Evolutionary conservation across 2,329 filamentous ascomycete genomes (phyloP).

Genomic region (Aspergillus calidoustus): DNA sequence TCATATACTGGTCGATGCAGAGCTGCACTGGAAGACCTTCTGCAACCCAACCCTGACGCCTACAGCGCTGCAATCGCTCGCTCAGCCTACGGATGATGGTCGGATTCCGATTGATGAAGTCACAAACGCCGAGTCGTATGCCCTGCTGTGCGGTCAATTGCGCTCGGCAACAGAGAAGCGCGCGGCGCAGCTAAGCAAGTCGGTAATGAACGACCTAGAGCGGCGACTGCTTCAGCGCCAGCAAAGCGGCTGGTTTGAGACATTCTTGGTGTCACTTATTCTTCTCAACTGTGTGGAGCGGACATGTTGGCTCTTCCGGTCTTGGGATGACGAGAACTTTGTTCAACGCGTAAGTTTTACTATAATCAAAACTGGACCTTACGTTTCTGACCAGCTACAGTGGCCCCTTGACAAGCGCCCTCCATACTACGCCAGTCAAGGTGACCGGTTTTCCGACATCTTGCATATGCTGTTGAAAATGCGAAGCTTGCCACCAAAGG

Average conservation of each 20-base stretch:
- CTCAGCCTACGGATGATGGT: constrained; percentile 45
- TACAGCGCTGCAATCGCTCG: constrained; percentile 41
- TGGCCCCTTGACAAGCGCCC: constrained; percentile 62
- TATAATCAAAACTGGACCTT: not conserved
- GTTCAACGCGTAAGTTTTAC: constrained; percentile 37
- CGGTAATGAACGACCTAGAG: constrained; percentile 64
- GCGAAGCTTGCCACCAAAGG: constrained; percentile 54
- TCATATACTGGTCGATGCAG: constrained; percentile 56
- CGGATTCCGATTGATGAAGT: constrained; percentile 46
- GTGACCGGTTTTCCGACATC: constrained; percentile 62
- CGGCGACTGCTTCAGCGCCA: constrained; percentile 63
- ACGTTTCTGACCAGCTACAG: constrained; percentile 22
- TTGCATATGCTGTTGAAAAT: constrained; percentile 63
- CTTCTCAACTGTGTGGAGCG: constrained; percentile 64
- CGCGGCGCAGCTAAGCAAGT: constrained; percentile 56
- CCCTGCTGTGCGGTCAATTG: constrained; percentile 58
- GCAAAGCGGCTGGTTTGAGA: constrained; percentile 61
- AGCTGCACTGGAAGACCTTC: constrained; percentile 55
- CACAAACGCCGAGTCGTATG: constrained; percentile 50
- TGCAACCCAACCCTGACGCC: constrained; percentile 50
- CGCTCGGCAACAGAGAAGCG: constrained; percentile 60
- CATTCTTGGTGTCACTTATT: constrained; percentile 63
- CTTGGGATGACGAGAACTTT: constrained; percentile 53
- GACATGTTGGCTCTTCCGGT: constrained; percentile 62
- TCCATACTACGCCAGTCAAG: constrained; percentile 58